phyloP scores from a whole-genome alignment of 2,329 filamentous ascomycete genomes.

The Botryotinia calthae region DNA sequence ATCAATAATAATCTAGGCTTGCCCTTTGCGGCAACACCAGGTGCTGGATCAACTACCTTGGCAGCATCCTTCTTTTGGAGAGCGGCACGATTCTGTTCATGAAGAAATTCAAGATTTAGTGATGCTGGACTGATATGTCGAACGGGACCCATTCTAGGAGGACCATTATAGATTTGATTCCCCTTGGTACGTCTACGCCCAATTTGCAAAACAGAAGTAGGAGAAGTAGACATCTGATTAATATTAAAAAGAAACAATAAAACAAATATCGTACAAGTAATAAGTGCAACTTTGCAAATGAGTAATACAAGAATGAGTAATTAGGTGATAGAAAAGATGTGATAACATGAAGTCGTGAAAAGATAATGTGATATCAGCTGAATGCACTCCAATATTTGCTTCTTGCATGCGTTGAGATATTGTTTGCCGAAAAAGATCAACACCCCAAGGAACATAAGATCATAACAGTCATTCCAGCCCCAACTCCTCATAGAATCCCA shows the following conservation, averaged over 20 bases:
- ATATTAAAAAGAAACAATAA: slow-evolving; percentile 13
- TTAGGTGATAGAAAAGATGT: background rate
- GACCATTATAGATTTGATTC: slow-evolving; percentile 36
- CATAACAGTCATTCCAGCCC: background rate
- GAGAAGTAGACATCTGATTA: slow-evolving; percentile 16
- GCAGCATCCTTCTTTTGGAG: slow-evolving; percentile 48
- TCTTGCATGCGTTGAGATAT: background rate
- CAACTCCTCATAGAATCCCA: background rate
- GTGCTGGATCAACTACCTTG: slow-evolving; percentile 46
- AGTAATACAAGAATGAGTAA: background rate
- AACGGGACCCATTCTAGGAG: slow-evolving; percentile 39
- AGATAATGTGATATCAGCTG: background rate
- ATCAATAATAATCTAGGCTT: slow-evolving; percentile 89
- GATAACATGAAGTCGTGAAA: background rate
- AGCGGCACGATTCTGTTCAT: slow-evolving; percentile 58
- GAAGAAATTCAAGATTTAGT: slow-evolving; percentile 62
- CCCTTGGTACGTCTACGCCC: slow-evolving; percentile 35
- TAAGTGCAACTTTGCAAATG: slow-evolving; percentile 31
- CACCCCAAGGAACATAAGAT: background rate
- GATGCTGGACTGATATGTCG: slow-evolving; percentile 54
- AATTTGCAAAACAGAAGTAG: slow-evolving; percentile 34
- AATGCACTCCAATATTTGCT: background rate
- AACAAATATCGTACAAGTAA: slow-evolving; percentile 11
- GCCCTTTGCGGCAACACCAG: slow-evolving; percentile 51
- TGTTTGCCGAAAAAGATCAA: slow-evolving; percentile 4